Evolutionary conservation across 257 asterid genomes (phyloP), one percentile per base, ranked within the genome.

Genomic region (Primulina tabacum): DNA sequence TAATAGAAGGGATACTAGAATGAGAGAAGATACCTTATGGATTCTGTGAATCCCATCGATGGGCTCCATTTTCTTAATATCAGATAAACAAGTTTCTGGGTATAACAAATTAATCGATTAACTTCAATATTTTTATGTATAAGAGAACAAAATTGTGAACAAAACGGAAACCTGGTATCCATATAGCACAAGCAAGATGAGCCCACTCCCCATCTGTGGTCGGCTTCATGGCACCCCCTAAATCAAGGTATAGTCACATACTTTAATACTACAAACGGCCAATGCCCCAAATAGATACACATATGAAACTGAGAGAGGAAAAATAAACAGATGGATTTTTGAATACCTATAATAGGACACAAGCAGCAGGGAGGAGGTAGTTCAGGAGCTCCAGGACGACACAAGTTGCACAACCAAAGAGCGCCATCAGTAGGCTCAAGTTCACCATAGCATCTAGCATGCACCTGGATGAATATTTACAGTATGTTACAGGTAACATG

Each of bases 201-300:
- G 99, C 97, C 99, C 97, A 94, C 32, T 97, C 93, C 40, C 96
- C 99, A 83, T 94, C 96, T 20, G 95, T 89, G 57, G 99, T 94
- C 65, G 96, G 96, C 89, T 94, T 94, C 99, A 94, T 91, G 70
- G 97, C 99, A 73, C 99, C 97, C 35, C 99, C 99, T 94, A 78
- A 73, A 79, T 69, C 78, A 72, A 57, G 43, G 68, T 66, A 69
- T 21, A 62, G 72, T 65, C 72, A 67, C 12, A 65, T 68, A 21
- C n/a, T 76, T 29, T 68, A 63, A 43, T 64, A 76, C 30, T 30
- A 32, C 38, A 8, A 60, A 68, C 71, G 73, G 43, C 20, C 64
- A 65, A 74, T 58, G 73, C 63, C 21, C 69, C 55, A 75, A 80
- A 68, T 38, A 55, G 9, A 72, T 56, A 52, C 69, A 60, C 69